Base-by-base conservation (phyloP, 441 rosid genomes). In the Eruca vesicaria region DNA sequence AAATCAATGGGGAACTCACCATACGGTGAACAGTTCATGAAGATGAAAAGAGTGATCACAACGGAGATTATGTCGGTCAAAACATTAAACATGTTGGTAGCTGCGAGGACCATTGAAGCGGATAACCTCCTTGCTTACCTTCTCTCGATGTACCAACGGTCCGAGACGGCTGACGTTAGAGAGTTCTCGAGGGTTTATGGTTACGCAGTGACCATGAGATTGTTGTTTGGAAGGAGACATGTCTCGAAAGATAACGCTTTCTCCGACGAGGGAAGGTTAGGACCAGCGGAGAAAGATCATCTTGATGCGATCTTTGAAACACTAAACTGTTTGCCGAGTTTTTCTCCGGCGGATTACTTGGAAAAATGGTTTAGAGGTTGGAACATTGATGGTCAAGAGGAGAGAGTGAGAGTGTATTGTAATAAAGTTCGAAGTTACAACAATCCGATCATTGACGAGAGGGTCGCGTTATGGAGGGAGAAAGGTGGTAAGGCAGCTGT, bases 71-170 rank as follows among this genome's bases (percentile, higher is more conserved):
- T 87, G 38, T 82, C 79, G 9, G 78, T 79, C 0, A 68, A 75
- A 6, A 83, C 57, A 32, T 82, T 79, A 19, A 61, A 56, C 16
- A 79, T 82, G 86, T 59, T 84, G 7, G 68, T 28, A 6, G 66
- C 63, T 5, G 73, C 80, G 3, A 81, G 91, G 78, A 38, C 60
- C n/a, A 78, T 81, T 16, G 93, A 89, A 68, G 88, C 88, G 0
- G 86, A 87, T 36, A 79, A 86, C 21, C 84, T 89, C n/a, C 64
- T 84, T 1, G 74, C 69, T 35, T 83, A 82, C 41, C 71, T 86
- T 23, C 68, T 76, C 62, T 82, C 83, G 23, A 57, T 86, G 15
- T 77, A 75, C 32, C 73, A 76, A 53, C 87, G 72, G 33, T 78
- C 72, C 55, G 80, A 79, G 45, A 33, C 23, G 5, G 79, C 80